These are phyloP conservation scores for Syzygium syzygioides DNA, from an alignment of 441 rosid species.

Conservation along the genomic window DNA sequence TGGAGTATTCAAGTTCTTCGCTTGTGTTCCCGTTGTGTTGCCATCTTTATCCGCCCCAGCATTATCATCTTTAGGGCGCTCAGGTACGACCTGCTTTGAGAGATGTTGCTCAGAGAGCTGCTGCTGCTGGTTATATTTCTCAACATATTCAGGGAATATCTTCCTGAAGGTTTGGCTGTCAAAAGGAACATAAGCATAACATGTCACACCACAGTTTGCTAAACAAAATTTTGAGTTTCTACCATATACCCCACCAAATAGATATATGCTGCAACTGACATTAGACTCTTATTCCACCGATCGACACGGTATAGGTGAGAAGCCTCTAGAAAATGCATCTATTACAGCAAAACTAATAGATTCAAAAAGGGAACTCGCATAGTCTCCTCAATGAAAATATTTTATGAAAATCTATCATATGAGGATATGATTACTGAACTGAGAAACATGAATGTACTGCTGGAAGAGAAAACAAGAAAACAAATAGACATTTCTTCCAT, in stretches of 20 bases:
- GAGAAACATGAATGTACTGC: background rate
- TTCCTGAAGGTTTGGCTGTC: slow-evolving; percentile 82
- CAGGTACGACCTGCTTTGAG: slow-evolving; percentile 30
- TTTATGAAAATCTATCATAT: background rate
- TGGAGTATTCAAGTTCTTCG: slow-evolving; percentile 16
- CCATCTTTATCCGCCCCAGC: slow-evolving; percentile 26
- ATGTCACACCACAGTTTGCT: background rate
- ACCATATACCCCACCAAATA: background rate
- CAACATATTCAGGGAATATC: slow-evolving; percentile 89
- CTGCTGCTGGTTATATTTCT: slow-evolving; percentile 66
- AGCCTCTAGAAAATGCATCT: background rate
- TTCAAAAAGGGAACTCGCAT: background rate
- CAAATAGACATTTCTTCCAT: background rate
- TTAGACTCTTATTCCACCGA: background rate
- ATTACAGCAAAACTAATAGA: background rate
- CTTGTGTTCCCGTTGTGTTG: slow-evolving; percentile 20
- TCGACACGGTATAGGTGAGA: background rate
- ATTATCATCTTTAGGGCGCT: slow-evolving; percentile 33
- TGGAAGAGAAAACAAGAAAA: background rate
- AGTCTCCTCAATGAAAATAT: background rate
- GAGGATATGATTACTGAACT: background rate
- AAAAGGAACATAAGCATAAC: background rate
- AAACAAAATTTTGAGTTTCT: background rate
- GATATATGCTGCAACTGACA: background rate
- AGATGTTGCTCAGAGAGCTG: slow-evolving; percentile 45